Base-by-base conservation (phyloP, 164 flowering plant species). In the Sextonia rubra region DNA sequence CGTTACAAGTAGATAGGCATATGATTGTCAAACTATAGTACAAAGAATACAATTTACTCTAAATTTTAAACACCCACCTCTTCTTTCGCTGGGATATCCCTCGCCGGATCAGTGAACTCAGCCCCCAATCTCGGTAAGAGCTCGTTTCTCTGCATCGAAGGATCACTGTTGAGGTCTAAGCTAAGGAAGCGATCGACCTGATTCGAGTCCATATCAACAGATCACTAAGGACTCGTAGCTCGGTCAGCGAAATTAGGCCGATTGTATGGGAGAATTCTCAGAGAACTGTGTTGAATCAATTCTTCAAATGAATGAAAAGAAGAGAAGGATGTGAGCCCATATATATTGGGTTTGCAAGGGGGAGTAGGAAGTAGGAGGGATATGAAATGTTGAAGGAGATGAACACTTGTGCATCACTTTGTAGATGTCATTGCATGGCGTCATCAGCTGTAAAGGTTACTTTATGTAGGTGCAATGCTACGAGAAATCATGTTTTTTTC, bases 271-370 rank as follows among this genome's bases (percentile, higher is more conserved):
- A 18, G 61, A 58, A 58, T 58, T 58, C 61, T 58, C 61, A 58
- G 4, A 58, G 3, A 9, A 58, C 7, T 18, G 0, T 20, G 18
- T 58, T 2, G n/a, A 58, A 2, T 22, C n/a, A 58, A 9, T 8
- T 37, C 24, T 58, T 5, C 61, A 58, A 58, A 58, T 58, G 61
- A 58, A 58, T 58, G 61, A 58, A 58, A 55, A 58, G 61, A n/a
- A 6, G 11, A 9, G 61, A 22, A 58, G 61, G 61, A 9, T 58
- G 24, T 58, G 24, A 6, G 5, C 18, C 3, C 11, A 58, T 58
- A 58, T 58, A 58, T 22, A 58, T n/a, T n/a, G 20, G 24, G 11
- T 1, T 15, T 58, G 20, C 23, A 22, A 22, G 11, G 7, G 7
- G 20, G 11, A 17, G 24, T 9, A 15, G n/a, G 61, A 22, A 58